Evolutionary conservation across 2,329 filamentous ascomycete species (phyloP), one percentile per base, ranked within the genome.

Genomic region (Cryphonectria nitschkei): DNA sequence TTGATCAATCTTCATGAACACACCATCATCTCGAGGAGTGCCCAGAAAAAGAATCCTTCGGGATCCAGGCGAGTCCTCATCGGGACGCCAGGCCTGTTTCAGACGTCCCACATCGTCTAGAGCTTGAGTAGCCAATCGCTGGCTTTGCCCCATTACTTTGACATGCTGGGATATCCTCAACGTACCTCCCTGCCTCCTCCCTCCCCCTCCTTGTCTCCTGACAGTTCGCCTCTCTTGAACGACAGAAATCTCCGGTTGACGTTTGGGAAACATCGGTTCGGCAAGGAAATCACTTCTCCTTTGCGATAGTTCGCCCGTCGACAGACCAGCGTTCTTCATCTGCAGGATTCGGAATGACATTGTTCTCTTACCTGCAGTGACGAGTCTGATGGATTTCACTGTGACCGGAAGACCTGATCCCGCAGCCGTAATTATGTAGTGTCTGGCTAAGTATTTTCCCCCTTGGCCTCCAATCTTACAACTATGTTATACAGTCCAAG

Each of bases 91-190:
- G 39, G 13, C 46, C 61, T 22, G 61, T 64, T 64, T 64, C 61
- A 64, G 61, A 39, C 6, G 19, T 2, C 11, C 34, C 26, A n/a
- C 37, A 63, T 26, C 3, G 9, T 3, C 60, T 64, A 43, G 13
- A 16, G 22, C 39, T 64, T 29, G 61, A 64, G 14, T 8, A 46
- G 61, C 61, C 61, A 64, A 64, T 64, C 61, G 61, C 61, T 29
- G 39, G 39, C n/a, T 13, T 22, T n/a, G 14, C 61, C 22, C 32
- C 14, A 16, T 22, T n/a, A n/a, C 16, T 46, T 26, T 64, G 61
- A 64, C 39, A 64, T 32, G 39, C 61, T 64, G n/a, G 61, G 61
- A n/a, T 46, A 13, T 32, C n/a, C 61, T 62, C 19, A 62, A 41
- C 26, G 56, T 14, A 34, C 37, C 37, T 26, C 26, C 26, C 26